These are phyloP conservation scores for Yamadazyma atmosphaerica DNA, from an alignment of 1,139 yeast genomes.

Conservation along the genomic window DNA sequence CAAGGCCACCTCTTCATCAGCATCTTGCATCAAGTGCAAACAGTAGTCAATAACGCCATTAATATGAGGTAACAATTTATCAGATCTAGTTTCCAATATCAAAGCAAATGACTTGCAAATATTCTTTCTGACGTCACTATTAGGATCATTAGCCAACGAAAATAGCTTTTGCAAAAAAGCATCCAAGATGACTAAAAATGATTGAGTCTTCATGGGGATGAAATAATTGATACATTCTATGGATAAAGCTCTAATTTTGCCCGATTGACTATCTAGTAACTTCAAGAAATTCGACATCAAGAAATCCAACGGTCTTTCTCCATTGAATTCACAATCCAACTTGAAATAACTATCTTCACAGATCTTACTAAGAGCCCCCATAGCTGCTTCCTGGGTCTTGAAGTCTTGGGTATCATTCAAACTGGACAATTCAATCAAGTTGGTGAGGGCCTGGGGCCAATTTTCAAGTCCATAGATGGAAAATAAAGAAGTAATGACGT, in stretches of 20 bases:
- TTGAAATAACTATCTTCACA: slow-evolving; percentile 76
- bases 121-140: slow-evolving; percentile 64
- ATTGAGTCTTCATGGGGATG: slow-evolving; percentile 65
- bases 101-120: slow-evolving; percentile 79
- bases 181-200: slow-evolving; percentile 66
- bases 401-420: slow-evolving; percentile 30
- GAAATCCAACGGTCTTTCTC: slow-evolving; percentile 66
- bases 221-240: slow-evolving; percentile 78
- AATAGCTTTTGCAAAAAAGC: slow-evolving; percentile 65
- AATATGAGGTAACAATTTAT: slow-evolving; percentile 75
- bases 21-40: slow-evolving; percentile 71
- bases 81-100: slow-evolving; percentile 77
- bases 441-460: slow-evolving; percentile 78
- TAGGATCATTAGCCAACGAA: slow-evolving; percentile 57
- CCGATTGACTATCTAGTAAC: slow-evolving; percentile 30
- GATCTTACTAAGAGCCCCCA: slow-evolving; percentile 79
- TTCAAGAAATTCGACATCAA: slow-evolving; percentile 66
- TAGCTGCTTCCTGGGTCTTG: slow-evolving; percentile 60
- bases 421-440: slow-evolving; percentile 57
- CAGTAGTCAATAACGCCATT: slow-evolving; percentile 85
- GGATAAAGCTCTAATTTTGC: slow-evolving; percentile 61
- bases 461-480: slow-evolving; percentile 65
- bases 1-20: slow-evolving; percentile 69
- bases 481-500: slow-evolving; percentile 81
- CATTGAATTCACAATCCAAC: slow-evolving; percentile 62